These are phyloP conservation scores for Rutstroemia sp. DNA, from an alignment of 2,329 filamentous ascomycete genomes.

Conservation along the genomic window DNA sequence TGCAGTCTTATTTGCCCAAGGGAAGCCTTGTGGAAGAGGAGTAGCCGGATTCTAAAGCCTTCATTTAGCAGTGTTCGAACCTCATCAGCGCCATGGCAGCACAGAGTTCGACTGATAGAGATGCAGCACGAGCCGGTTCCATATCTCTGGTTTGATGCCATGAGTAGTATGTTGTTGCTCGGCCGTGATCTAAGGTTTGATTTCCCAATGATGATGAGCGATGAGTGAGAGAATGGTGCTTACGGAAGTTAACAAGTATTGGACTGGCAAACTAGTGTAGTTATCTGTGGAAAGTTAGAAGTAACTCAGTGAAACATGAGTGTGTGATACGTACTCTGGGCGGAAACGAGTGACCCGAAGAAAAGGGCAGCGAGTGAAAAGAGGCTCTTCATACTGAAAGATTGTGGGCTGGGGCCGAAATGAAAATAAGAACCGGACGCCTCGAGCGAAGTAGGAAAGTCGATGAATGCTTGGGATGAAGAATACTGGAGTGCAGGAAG, in stretches of 20 bases:
- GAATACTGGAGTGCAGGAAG: background rate
- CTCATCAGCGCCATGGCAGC: too few species aligned
- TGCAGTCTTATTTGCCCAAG: slow-evolving; percentile 43
- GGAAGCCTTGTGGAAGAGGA: slow-evolving; percentile 40
- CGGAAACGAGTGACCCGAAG: slow-evolving; percentile 7
- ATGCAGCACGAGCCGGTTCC: background rate
- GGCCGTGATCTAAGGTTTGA: background rate
- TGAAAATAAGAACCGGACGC: background rate
- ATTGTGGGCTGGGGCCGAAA: background rate
- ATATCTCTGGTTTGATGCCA: background rate
- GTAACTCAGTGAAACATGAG: background rate
- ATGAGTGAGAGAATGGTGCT: background rate
- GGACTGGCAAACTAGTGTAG: background rate
- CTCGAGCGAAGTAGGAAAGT: background rate
- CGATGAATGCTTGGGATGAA: background rate
- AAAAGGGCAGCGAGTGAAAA: slow-evolving; percentile 6
- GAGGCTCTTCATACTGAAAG: background rate
- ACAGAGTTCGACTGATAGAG: background rate
- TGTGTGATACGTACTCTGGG: slow-evolving; percentile 7
- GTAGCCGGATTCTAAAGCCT: slow-evolving; percentile 2
- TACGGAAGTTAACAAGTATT: background rate
- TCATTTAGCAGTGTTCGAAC: background rate
- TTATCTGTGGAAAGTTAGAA: background rate
- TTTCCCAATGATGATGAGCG: background rate
- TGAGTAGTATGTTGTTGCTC: background rate